Conservation (phyloP, 768 basidiomycete genomes). For the Mycena haematopus region DNA sequence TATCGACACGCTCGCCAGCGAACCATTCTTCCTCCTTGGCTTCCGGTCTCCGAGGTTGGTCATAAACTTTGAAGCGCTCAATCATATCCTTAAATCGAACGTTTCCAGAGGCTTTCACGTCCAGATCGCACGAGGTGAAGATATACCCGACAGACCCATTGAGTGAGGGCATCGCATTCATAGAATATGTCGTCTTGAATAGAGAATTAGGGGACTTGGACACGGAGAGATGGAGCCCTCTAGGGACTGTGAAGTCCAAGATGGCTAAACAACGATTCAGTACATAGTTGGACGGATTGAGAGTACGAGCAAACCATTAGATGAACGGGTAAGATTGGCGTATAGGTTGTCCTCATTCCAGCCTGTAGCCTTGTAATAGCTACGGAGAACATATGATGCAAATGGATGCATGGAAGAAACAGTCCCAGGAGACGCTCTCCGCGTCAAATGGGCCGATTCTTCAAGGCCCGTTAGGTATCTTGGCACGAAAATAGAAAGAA, state of each 20-base stretch:
- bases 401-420: conserved; percentile 66
- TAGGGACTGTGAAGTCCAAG: conserved; percentile 89
- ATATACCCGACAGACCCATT: conserved; percentile 94
- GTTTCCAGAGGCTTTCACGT: conserved; percentile 70
- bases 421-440: not conserved
- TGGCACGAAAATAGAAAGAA: too few relatives aligned
- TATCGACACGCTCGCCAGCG: conserved; percentile 79
- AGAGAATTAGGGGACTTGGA: conserved; percentile 89
- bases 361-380: conserved; percentile 90
- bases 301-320: conserved; percentile 64
- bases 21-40: conserved; percentile 81
- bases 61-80: conserved; percentile 85
- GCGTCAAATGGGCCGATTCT: not conserved
- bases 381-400: conserved; percentile 85
- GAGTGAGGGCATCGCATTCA: conserved; percentile 91
- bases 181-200: conserved; percentile 90
- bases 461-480: too few relatives aligned
- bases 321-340: conserved; percentile 87
- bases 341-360: conserved; percentile 98
- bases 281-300: conserved; percentile 1
- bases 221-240: conserved; percentile 77
- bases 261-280: conserved; percentile 59
- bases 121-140: conserved; percentile 86
- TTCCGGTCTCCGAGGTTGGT: conserved; percentile 81
- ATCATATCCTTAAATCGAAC: conserved; percentile 89